These are phyloP conservation scores for Candida jianshihensis DNA, from an alignment of 805 yeast genomes.

Conservation along the genomic window DNA sequence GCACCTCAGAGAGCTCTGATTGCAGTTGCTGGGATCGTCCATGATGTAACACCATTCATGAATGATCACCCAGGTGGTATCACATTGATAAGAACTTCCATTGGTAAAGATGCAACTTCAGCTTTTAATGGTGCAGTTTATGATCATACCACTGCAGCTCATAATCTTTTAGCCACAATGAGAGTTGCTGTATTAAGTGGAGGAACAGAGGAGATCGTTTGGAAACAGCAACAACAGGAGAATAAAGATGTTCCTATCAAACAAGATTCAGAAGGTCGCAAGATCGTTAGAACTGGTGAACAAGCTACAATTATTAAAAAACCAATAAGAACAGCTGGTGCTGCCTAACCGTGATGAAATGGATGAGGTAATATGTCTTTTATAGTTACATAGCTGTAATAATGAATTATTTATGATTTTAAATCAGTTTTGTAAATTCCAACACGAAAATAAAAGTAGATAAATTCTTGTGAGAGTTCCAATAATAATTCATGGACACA, in stretches of 20 bases:
- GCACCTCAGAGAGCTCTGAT: slow-evolving; percentile 57
- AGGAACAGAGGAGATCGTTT: slow-evolving; percentile 74
- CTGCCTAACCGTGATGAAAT: slow-evolving; percentile 45
- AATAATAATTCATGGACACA: too few relatives aligned
- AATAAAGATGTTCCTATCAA: slow-evolving; percentile 57
- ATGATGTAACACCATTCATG: slow-evolving; percentile 87
- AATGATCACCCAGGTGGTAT: slow-evolving; percentile 93
- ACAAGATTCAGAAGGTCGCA: slow-evolving; percentile 45
- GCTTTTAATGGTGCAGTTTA: slow-evolving; percentile 96
- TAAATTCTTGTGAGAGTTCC: too few relatives aligned
- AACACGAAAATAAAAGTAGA: too few relatives aligned
- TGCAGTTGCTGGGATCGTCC: slow-evolving; percentile 85
- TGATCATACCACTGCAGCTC: slow-evolving; percentile 89
- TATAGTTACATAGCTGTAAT: too few relatives aligned
- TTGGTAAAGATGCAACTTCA: slow-evolving; percentile 90
- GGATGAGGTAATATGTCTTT: too few relatives aligned
- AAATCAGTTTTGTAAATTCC: too few relatives aligned
- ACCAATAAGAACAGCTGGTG: slow-evolving; percentile 50
- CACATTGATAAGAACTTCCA: slow-evolving; percentile 68
- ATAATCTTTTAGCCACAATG: slow-evolving; percentile 87
- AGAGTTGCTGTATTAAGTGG: slow-evolving; percentile 81
- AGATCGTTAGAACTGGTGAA: slow-evolving; percentile 53
- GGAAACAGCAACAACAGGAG: slow-evolving; percentile 66
- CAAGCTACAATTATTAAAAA: slow-evolving; percentile 44
- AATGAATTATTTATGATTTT: neutral